Conservation (phyloP, 1,284 basidiomycete genomes). For the Rhodotorula sp. region DNA sequence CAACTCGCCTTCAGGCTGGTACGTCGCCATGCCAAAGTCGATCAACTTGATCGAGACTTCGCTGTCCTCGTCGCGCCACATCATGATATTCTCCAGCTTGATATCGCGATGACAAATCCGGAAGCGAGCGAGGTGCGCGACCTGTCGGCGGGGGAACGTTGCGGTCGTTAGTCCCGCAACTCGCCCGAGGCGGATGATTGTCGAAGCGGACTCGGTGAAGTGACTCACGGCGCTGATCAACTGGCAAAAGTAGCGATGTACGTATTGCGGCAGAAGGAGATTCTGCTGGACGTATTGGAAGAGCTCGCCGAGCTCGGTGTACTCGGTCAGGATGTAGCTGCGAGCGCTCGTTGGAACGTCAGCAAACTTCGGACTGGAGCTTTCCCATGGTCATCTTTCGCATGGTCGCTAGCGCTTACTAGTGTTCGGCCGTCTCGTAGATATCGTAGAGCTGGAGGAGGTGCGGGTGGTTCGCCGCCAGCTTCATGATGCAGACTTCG, state of each 20-base stretch:
- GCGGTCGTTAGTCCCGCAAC: no score
- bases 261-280: constrained; percentile 40
- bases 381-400: no score
- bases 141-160: background rate
- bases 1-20: constrained; percentile 46
- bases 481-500: constrained; percentile 50
- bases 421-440: constrained; percentile 48
- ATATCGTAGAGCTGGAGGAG: constrained; percentile 50
- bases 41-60: constrained; percentile 46
- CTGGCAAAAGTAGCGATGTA: constrained; percentile 48
- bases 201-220: constrained; percentile 22
- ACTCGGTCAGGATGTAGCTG: constrained; percentile 49
- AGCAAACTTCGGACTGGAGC: no score
- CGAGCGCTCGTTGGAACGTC: rapidly evolving
- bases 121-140: constrained; percentile 13
- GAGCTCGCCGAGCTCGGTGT: constrained; percentile 49
- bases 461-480: constrained; percentile 48
- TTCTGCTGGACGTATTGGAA: constrained; percentile 48
- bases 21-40: constrained; percentile 50
- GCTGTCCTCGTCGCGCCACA: constrained; percentile 43
- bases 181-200: constrained; percentile 14
- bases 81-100: constrained; percentile 49
- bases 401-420: constrained; percentile 27
- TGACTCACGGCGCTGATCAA: constrained; percentile 49
- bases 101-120: constrained; percentile 49